phyloP scores from a whole-genome alignment of 2,329 filamentous ascomycete species.

The Metarhizium rileyi region DNA sequence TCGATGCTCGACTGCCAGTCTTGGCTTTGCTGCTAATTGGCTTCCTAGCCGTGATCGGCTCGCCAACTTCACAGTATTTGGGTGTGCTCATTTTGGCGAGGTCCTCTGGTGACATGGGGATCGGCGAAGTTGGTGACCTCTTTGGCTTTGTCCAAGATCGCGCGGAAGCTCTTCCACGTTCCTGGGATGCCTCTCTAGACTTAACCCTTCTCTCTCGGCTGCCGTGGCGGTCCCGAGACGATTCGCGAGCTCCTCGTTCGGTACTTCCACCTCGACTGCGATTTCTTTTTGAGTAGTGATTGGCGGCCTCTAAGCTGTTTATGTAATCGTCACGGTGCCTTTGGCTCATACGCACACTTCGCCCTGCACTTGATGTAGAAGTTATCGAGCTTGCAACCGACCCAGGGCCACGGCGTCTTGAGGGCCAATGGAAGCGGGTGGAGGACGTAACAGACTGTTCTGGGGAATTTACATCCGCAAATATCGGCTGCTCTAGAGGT shows the following conservation, averaged over 20 bases:
- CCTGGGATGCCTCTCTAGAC: conserved; percentile 55
- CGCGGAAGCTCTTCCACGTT: conserved; percentile 56
- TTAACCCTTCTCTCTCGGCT: conserved; percentile 42
- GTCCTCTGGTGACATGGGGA: conserved; percentile 92
- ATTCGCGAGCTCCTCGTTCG: conserved; percentile 32
- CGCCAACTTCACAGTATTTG: conserved; percentile 22
- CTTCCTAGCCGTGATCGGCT: conserved; percentile 37
- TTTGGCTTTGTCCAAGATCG: conserved; percentile 66
- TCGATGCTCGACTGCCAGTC: conserved; percentile 37
- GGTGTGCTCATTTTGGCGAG: conserved; percentile 51
- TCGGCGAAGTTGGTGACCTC: conserved; percentile 80
- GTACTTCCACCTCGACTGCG: conserved; percentile 46
- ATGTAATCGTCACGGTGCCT: conserved; percentile 76
- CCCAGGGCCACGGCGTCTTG: conserved; percentile 41
- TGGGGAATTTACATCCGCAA: conserved; percentile 45
- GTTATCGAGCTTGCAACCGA: conserved; percentile 50
- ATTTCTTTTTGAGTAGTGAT: conserved; percentile 46
- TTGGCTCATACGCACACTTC: conserved; percentile 39
- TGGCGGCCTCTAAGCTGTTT: conserved; percentile 71
- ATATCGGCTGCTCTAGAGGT: conserved; percentile 40
- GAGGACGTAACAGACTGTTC: conserved; percentile 46
- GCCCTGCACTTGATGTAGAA: conserved; percentile 42
- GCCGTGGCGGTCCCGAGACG: conserved; percentile 34
- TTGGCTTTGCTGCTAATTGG: conserved; percentile 22
- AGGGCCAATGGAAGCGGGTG: conserved; percentile 45